These are phyloP conservation scores for Rosa chinensis DNA, from an alignment of 306 rosid species.

Conservation along the genomic window DNA sequence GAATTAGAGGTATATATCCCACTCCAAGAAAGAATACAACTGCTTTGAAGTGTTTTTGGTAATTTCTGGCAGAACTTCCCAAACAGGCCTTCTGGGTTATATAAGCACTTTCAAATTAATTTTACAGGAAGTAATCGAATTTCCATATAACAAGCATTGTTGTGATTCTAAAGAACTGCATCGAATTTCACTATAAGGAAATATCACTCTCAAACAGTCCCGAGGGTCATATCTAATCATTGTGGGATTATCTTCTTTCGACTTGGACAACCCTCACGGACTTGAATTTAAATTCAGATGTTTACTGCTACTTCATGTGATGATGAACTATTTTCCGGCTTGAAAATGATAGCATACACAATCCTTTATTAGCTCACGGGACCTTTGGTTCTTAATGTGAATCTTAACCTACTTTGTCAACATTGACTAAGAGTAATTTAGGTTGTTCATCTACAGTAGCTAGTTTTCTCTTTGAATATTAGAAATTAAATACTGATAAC, in stretches of 20 bases:
- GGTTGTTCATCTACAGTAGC: not conserved
- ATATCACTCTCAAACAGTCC: too few relatives aligned
- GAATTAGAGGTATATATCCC: conserved; percentile 9
- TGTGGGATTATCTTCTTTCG: too few relatives aligned
- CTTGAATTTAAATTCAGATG: not conserved
- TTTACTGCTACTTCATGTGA: conserved; percentile 1
- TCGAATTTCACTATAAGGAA: too few relatives aligned
- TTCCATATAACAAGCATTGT: too few relatives aligned
- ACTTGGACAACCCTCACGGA: not conserved
- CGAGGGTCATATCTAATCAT: too few relatives aligned
- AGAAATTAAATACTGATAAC: not conserved
- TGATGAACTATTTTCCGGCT: not conserved
- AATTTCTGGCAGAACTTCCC: not conserved
- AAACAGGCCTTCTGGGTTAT: not conserved
- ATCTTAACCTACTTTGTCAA: not conserved
- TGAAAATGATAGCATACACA: not conserved
- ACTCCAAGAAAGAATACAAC: not conserved
- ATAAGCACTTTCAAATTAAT: not conserved
- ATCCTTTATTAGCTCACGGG: not conserved
- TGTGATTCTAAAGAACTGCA: not conserved
- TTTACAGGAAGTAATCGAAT: not conserved
- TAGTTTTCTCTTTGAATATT: not conserved
- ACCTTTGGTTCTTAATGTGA: not conserved
- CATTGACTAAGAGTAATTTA: not conserved
- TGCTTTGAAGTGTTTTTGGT: not conserved